These are phyloP conservation scores for Exophiala sideris DNA, from an alignment of 2,329 filamentous ascomycete species.

Conservation along the genomic window DNA sequence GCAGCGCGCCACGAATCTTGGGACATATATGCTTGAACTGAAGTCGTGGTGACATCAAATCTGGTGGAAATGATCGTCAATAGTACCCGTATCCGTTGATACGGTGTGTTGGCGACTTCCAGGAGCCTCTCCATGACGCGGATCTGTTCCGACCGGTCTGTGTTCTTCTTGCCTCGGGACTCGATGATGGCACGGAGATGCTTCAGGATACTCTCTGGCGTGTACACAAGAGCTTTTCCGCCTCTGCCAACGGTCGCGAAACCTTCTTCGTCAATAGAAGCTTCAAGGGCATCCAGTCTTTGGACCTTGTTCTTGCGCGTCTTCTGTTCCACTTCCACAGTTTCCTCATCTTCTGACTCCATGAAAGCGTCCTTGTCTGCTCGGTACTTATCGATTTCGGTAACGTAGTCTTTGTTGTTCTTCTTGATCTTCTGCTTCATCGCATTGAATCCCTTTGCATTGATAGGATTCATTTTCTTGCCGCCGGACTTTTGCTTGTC, in stretches of 20 bases:
- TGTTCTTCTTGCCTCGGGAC: conserved; percentile 98
- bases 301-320: conserved; percentile 44
- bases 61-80: conserved; percentile 87
- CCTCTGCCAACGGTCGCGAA: conserved; percentile 87
- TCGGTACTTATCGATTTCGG: conserved; percentile 82
- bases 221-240: conserved; percentile 85
- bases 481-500: conserved; percentile 92
- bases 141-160: conserved; percentile 91
- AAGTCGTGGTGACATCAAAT: conserved; percentile 85
- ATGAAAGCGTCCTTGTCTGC: conserved; percentile 83
- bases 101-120: conserved; percentile 84
- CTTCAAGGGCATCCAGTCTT: conserved; percentile 50
- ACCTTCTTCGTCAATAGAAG: conserved; percentile 69
- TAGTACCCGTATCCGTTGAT: conserved; percentile 90
- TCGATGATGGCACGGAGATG: conserved; percentile 90
- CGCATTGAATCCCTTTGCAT: conserved; percentile 88
- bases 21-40: conserved; percentile 72
- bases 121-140: conserved; percentile 93
- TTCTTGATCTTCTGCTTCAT: conserved; percentile 99
- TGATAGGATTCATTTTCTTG: conserved; percentile 99
- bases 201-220: conserved; percentile 96
- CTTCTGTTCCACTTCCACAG: conserved; percentile 44
- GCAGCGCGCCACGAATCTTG: conserved; percentile 96
- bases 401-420: conserved; percentile 91
- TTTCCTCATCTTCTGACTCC: conserved; percentile 75